A percentile compares a stretch with the other conserved stretches of the same genome.
Evolutionary conservation across 2,329 filamentous ascomycete genomes (phyloP).

Genomic region (Ophiosphaerella herpotricha): DNA sequence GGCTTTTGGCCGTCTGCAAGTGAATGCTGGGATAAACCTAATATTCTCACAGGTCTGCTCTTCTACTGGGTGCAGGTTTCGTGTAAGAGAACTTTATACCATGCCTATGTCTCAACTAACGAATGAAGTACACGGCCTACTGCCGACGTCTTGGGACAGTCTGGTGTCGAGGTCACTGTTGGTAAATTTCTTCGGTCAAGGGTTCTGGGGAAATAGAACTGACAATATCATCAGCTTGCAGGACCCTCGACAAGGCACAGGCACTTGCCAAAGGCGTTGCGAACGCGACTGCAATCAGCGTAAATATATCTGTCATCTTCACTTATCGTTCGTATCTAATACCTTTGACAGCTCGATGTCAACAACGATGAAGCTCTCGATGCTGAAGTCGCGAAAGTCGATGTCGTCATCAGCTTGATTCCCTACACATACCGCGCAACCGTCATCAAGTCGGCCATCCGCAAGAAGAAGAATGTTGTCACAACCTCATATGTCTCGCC

Average conservation of each 20-base stretch:
- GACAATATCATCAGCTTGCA: conserved; percentile 65
- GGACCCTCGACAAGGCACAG: conserved; percentile 77
- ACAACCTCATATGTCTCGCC: conserved; percentile 93
- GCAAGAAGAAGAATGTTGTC: conserved; percentile 93
- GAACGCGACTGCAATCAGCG: conserved; percentile 70
- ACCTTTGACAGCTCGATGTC: conserved; percentile 71
- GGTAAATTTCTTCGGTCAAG: conserved; percentile 45
- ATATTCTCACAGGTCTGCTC: conserved; percentile 37
- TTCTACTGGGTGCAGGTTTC: conserved; percentile 47
- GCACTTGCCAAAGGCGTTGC: conserved; percentile 71
- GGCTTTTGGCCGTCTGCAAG: conserved; percentile 15
- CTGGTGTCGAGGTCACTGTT: conserved; percentile 62
- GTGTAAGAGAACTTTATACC: conserved; percentile 33
- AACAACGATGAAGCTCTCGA: conserved; percentile 77
- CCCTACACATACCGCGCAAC: conserved; percentile 70
- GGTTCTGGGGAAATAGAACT: not conserved
- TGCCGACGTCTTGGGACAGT: conserved; percentile 62
- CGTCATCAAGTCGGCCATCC: conserved; percentile 92
- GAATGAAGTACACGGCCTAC: conserved; percentile 56
- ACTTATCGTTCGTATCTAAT: conserved; percentile 5
- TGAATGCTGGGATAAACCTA: conserved; percentile 7
- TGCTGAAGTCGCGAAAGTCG: conserved; percentile 76
- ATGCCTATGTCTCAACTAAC: conserved; percentile 12
- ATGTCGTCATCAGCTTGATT: conserved; percentile 75
- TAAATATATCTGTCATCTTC: conserved; percentile 12